A percentile compares a stretch with the other conserved stretches of the same genome.
Evolutionary conservation across 306 rosid genomes (phyloP).

Genomic region (Quillaja saponaria): DNA sequence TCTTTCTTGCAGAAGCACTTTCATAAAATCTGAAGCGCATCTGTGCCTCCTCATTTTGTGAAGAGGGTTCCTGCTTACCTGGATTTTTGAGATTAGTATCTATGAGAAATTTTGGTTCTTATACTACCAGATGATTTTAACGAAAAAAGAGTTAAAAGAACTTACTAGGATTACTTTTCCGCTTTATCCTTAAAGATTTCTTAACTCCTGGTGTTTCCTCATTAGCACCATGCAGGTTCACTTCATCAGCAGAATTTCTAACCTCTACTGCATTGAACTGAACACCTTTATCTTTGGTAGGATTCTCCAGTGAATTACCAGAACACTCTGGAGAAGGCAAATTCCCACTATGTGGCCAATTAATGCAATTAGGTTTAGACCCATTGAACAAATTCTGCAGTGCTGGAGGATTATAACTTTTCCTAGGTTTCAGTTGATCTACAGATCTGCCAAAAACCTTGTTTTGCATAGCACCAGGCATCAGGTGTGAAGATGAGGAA

Average conservation of each 20-base stretch:
- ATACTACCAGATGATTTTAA: conserved; percentile 9
- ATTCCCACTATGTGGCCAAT: conserved; percentile 64
- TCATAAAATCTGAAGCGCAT: conserved; percentile 85
- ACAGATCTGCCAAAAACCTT: conserved; percentile 46
- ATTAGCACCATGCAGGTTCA: conserved; percentile 47
- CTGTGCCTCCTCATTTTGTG: conserved; percentile 59
- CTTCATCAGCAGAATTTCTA: conserved; percentile 69
- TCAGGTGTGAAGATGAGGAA: conserved; percentile 35
- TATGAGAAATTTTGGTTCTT: conserved; percentile 23
- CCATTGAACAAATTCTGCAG: conserved; percentile 80
- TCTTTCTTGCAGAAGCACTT: conserved; percentile 96
- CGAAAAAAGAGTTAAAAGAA: conserved; percentile 8
- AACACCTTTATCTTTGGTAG: conserved; percentile 58
- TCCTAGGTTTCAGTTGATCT: conserved; percentile 44
- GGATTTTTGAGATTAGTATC: conserved; percentile 35
- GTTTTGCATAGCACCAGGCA: conserved; percentile 46
- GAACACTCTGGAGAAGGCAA: conserved; percentile 44
- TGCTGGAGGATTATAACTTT: conserved; percentile 52
- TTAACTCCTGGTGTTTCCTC: conserved; percentile 45
- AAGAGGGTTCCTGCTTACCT: conserved; percentile 65
- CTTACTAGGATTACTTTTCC: conserved; percentile 61
- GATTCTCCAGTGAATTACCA: conserved; percentile 43
- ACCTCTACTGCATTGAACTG: conserved; percentile 71
- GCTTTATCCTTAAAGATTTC: conserved; percentile 64
- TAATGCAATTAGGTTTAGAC: conserved; percentile 55